Evolutionary conservation across 129 eudicot species (phyloP).

Genomic region (Centella asiatica): DNA sequence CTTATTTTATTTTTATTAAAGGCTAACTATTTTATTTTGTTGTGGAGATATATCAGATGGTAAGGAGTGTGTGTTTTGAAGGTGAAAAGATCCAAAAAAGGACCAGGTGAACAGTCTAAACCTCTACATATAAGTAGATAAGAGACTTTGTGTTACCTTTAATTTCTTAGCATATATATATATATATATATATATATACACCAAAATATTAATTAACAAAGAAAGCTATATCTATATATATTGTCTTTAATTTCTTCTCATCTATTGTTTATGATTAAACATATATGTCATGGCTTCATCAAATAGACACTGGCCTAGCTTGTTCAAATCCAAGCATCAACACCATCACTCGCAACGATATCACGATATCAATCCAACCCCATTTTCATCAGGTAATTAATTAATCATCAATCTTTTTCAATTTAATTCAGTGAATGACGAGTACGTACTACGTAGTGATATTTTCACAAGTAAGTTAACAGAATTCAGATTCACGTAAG

Average conservation of each 20-base stretch:
- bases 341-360: conserved; percentile 54
- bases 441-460: no score
- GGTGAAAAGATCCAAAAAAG: conserved; percentile 26
- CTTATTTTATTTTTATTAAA: not conserved
- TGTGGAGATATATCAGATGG: not conserved
- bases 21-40: not conserved
- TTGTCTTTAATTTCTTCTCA: no score
- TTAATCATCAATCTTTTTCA: not conserved
- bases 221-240: no score
- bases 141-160: not conserved
- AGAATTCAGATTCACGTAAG: no score
- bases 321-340: conserved; percentile 82
- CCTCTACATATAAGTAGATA: conserved; percentile 46
- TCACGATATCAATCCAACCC: conserved; percentile 44
- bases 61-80: conserved; percentile 19
- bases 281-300: conserved; percentile 54
- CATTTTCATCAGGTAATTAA: conserved; percentile 37
- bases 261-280: conserved; percentile 12
- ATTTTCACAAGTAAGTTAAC: no score
- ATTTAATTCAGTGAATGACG: no score
- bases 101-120: conserved; percentile 62
- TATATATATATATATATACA: no score
- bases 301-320: conserved; percentile 95
- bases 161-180: no score
- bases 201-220: no score